phyloP scores from a whole-genome alignment of 2,329 filamentous ascomycete genomes.

The Xylariomycetidae sp. region DNA sequence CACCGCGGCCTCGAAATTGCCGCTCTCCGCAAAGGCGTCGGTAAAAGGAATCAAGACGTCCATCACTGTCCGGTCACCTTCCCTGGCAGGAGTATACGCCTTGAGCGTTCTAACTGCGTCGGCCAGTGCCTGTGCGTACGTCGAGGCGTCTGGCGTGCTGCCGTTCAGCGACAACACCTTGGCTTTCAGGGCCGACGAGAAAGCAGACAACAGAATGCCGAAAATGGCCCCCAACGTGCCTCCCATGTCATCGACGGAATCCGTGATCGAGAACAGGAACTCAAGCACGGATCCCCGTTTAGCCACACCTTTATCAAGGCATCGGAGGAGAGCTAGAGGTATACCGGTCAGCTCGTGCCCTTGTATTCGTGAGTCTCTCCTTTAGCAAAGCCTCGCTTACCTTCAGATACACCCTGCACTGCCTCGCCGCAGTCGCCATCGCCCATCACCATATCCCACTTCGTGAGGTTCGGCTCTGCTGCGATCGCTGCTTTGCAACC shows the following conservation, averaged over 20 bases:
- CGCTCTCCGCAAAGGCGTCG: conserved; percentile 10
- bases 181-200: conserved; percentile 11
- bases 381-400: no score
- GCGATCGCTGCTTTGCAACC: conserved; percentile 29
- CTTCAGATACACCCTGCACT: conserved; percentile 19
- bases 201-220: conserved; percentile 24
- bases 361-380: not conserved
- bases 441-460: conserved; percentile 30
- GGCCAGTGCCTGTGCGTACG: conserved; percentile 15
- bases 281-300: conserved; percentile 25
- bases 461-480: conserved; percentile 26
- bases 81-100: conserved; percentile 20
- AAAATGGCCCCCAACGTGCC: conserved; percentile 30
- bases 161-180: not conserved
- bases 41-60: conserved; percentile 16
- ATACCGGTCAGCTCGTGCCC: not conserved
- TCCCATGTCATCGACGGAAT: conserved; percentile 31
- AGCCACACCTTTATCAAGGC: conserved; percentile 22
- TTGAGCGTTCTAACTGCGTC: conserved; percentile 18
- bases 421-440: conserved; percentile 29
- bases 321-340: conserved; percentile 22
- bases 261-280: conserved; percentile 22
- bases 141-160: conserved; percentile 1
- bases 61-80: conserved; percentile 22
- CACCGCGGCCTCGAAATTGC: conserved; percentile 32